These are phyloP conservation scores for Colletotrichum sp. DNA, from an alignment of 2,329 filamentous ascomycete species.

Conservation along the genomic window DNA sequence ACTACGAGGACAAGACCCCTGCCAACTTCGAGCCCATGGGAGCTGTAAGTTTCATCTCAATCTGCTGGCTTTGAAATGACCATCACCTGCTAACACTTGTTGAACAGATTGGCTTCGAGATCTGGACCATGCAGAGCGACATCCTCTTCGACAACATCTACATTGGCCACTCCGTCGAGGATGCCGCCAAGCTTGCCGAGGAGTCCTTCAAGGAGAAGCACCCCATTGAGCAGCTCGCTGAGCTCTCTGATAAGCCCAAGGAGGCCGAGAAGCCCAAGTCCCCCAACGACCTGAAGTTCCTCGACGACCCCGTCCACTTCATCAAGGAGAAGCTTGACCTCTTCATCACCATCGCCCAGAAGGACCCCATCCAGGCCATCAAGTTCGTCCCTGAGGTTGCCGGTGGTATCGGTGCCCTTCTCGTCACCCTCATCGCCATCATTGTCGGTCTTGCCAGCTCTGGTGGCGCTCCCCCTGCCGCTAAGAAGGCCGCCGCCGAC, in stretches of 20 bases:
- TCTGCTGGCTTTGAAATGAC: background rate
- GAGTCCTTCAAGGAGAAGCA: conserved; percentile 93
- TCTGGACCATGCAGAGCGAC: conserved; percentile 99
- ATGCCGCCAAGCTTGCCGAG: conserved; percentile 85
- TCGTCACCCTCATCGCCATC: conserved; percentile 73
- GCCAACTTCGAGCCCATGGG: conserved; percentile 98
- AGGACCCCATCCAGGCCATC: conserved; percentile 82
- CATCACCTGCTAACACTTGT: background rate
- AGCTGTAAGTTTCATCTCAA: conserved; percentile 69
- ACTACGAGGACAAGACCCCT: conserved; percentile 96
- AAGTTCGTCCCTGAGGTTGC: conserved; percentile 93
- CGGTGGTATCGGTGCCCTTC: conserved; percentile 74
- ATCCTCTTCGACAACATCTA: conserved; percentile 99
- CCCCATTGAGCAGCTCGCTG: conserved; percentile 78
- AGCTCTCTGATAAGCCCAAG: conserved; percentile 83
- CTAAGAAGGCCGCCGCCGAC: conserved; percentile 73
- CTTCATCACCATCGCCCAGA: conserved; percentile 83
- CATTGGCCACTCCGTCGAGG: conserved; percentile 94
- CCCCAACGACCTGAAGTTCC: conserved; percentile 82
- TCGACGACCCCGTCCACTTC: conserved; percentile 87
- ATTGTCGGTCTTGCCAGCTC: conserved; percentile 70
- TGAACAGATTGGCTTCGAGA: conserved; percentile 91
- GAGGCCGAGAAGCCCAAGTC: conserved; percentile 67
- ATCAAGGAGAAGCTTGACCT: conserved; percentile 92
- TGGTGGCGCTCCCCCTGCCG: conserved; percentile 66